Evolutionary conservation across 768 basidiomycete species (phyloP).

Genomic region (Pilatotrama ljubarskyi): DNA sequence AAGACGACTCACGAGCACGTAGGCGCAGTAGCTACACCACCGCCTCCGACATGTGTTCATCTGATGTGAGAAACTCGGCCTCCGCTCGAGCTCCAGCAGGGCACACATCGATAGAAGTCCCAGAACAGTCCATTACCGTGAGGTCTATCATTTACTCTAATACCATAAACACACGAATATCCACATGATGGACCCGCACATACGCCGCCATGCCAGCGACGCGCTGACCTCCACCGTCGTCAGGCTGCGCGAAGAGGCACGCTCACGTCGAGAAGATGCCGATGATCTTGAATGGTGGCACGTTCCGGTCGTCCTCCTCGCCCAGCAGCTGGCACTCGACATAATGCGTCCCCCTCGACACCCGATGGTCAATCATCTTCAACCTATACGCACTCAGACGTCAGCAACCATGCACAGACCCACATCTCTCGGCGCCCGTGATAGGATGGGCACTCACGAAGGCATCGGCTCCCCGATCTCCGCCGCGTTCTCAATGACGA

Average conservation of each 20-base stretch:
- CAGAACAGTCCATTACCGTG: not conserved
- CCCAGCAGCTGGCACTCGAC: conserved; percentile 89
- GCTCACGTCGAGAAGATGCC: conserved; percentile 80
- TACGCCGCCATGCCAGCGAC: not conserved
- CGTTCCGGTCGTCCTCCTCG: conserved; percentile 72
- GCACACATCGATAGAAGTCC: too few species aligned
- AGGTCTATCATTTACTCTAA: not conserved
- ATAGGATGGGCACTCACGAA: conserved; percentile 52
- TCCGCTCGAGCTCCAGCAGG: too few species aligned
- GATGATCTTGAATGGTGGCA: conserved; percentile 86
- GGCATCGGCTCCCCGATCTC: conserved; percentile 62
- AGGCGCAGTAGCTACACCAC: too few species aligned
- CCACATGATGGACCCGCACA: not conserved
- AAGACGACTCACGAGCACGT: too few species aligned
- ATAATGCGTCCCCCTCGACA: conserved; percentile 87
- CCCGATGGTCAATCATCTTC: conserved; percentile 82
- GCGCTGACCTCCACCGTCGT: not conserved
- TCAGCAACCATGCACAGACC: conserved; percentile 5
- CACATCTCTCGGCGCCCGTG: too few species aligned
- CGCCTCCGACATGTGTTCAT: too few species aligned
- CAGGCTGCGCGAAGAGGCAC: not conserved
- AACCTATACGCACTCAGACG: conserved; percentile 49
- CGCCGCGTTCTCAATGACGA: conserved; percentile 74
- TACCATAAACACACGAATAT: not conserved
- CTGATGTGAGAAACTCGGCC: too few species aligned